Conservation (phyloP, 805 yeast species). For the Cyberlindnera galapagoensis region DNA sequence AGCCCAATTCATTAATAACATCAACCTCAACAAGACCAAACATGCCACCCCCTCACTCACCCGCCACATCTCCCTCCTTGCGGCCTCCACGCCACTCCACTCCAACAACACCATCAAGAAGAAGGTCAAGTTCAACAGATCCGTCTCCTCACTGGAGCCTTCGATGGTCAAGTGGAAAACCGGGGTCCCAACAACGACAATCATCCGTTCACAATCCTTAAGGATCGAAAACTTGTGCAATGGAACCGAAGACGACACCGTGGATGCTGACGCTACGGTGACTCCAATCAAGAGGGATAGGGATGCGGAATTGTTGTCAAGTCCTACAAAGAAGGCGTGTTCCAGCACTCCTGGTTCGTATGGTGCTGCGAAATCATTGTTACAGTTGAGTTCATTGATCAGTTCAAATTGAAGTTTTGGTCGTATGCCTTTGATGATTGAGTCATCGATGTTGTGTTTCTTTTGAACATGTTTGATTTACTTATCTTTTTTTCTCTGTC, state of each 20-base stretch:
- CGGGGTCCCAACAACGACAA: constrained; percentile 5
- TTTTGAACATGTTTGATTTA: background rate
- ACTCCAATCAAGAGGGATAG: constrained; percentile 22
- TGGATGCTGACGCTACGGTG: constrained; percentile 13
- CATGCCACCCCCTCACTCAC: constrained; percentile 19
- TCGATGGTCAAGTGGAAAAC: background rate
- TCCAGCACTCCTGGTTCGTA: constrained; percentile 40
- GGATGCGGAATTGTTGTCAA: constrained; percentile 23
- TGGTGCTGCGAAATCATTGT: constrained; percentile 40
- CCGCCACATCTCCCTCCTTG: constrained; percentile 28
- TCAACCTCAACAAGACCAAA: constrained; percentile 2
- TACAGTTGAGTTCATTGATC: constrained; percentile 32
- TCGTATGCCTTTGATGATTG: constrained; percentile 1
- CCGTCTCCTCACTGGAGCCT: constrained; percentile 6
- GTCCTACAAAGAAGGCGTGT: constrained; percentile 30
- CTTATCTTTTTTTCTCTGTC: background rate
- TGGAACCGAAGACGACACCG: constrained; percentile 2
- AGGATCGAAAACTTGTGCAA: constrained; percentile 14
- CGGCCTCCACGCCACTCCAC: constrained; percentile 27
- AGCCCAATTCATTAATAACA: too few species aligned
- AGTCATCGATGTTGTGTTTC: background rate
- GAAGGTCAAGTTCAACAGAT: constrained; percentile 15
- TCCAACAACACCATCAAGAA: constrained; percentile 11
- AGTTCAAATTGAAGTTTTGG: constrained; percentile 15
- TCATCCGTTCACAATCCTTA: constrained; percentile 9